These are phyloP conservation scores for Aschersonia sp. DNA, from an alignment of 2,329 filamentous ascomycete genomes.

Conservation along the genomic window DNA sequence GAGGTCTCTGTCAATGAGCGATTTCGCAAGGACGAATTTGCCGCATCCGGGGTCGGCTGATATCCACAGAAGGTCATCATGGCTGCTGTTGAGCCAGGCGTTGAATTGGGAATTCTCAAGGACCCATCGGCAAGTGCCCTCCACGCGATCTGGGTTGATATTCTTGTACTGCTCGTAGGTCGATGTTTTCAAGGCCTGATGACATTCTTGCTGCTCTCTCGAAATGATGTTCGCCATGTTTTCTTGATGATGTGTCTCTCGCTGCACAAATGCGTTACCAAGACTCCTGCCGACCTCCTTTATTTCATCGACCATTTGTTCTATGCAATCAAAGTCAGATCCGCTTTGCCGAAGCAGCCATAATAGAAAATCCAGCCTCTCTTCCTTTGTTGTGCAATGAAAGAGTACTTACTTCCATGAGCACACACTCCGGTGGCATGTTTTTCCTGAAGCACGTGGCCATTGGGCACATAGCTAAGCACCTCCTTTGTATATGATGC, in stretches of 20 bases:
- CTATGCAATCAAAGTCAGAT: neutral
- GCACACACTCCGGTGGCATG: neutral
- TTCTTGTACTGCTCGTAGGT: neutral
- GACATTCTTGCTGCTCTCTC: neutral
- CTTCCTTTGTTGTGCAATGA: no score
- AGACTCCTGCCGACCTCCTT: neutral
- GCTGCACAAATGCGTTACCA: neutral
- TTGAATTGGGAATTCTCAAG: neutral
- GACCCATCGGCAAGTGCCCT: neutral
- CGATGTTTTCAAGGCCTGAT: neutral
- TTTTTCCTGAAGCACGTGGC: neutral
- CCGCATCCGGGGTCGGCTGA: conserved; percentile 23
- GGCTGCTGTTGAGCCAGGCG: neutral
- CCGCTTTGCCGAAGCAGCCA: no score
- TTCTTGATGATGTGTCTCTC: neutral
- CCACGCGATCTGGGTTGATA: neutral
- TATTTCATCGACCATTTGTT: neutral
- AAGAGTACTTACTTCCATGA: neutral
- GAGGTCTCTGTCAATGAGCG: conserved; percentile 17
- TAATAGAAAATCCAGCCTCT: neutral
- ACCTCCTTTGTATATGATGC: neutral
- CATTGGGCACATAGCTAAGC: neutral
- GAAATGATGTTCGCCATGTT: neutral
- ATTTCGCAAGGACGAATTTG: conserved; percentile 22
- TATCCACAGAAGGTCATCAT: conserved; percentile 19